A percentile compares a stretch with the other conserved stretches of the same genome.
These are phyloP conservation scores for Boletus semigastroideus DNA, from an alignment of 1,284 basidiomycete species.

Conservation along the genomic window DNA sequence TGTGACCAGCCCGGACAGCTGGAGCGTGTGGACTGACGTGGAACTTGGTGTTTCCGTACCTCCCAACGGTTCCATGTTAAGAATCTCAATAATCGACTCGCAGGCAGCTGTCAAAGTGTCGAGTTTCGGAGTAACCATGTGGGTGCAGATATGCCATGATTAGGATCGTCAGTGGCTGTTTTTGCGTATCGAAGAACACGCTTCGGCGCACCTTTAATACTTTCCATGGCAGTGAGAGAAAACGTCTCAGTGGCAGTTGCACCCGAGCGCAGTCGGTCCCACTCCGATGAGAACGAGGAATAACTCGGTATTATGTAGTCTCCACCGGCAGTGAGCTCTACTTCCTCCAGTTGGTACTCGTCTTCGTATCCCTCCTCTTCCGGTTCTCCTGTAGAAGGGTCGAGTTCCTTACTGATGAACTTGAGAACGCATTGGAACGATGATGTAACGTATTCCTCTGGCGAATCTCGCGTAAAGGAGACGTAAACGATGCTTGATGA, in stretches of 20 bases:
- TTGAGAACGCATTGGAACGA: conserved; percentile 95
- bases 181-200: conserved; percentile 6
- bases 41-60: conserved; percentile 82
- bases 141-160: conserved; percentile 11
- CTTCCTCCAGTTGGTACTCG: conserved; percentile 96
- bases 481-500: conserved; percentile 90
- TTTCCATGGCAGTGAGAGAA: conserved; percentile 89
- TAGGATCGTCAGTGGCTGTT: conserved; percentile 10
- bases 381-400: conserved; percentile 94
- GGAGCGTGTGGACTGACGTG: conserved; percentile 90
- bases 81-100: conserved; percentile 89
- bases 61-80: conserved; percentile 96
- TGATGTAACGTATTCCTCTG: conserved; percentile 76
- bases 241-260: conserved; percentile 91
- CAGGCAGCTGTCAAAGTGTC: conserved; percentile 67
- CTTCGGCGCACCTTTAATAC: conserved; percentile 76
- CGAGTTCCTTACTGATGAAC: conserved; percentile 97
- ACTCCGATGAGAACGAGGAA: conserved; percentile 88
- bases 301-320: conserved; percentile 95
- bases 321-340: conserved; percentile 88
- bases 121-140: conserved; percentile 9
- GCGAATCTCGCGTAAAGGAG: conserved; percentile 84
- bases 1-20: conserved; percentile 84
- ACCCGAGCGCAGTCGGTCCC: conserved; percentile 85
- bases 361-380: conserved; percentile 99